phyloP scores from a whole-genome alignment of 371 early-diverging fungal species.

The Syncephalastrum contaminatum region DNA sequence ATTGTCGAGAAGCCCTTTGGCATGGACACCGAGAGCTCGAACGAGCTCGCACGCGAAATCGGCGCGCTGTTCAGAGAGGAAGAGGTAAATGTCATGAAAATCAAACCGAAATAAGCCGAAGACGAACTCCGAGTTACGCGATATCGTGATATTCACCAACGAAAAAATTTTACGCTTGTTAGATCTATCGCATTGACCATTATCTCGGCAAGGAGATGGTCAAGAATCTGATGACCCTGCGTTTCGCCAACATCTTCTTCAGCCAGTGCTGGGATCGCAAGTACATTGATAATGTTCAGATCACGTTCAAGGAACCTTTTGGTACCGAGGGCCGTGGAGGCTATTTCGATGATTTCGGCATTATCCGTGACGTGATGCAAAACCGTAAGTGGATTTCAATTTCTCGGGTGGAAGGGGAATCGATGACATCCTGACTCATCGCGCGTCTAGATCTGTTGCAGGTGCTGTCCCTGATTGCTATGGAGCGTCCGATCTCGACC shows the following conservation, averaged over 20 bases:
- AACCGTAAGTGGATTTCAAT: slow-evolving; percentile 65
- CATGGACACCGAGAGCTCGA: slow-evolving; percentile 79
- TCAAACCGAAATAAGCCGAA: too few species aligned
- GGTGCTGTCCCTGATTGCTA: slow-evolving; percentile 88
- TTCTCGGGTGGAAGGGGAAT: slow-evolving; percentile 1
- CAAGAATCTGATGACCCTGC: slow-evolving; percentile 91
- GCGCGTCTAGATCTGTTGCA: slow-evolving; percentile 73
- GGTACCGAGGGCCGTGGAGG: slow-evolving; percentile 99
- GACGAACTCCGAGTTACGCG: too few species aligned
- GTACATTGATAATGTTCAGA: slow-evolving; percentile 93
- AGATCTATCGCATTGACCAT: slow-evolving; percentile 98
- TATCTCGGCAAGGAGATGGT: slow-evolving; percentile 99
- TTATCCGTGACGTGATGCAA: slow-evolving; percentile 99
- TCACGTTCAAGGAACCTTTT: slow-evolving; percentile 97
- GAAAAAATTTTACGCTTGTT: slow-evolving; percentile 1
- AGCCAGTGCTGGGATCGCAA: slow-evolving; percentile 91
- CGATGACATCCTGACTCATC: slow-evolving; percentile 5
- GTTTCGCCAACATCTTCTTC: slow-evolving; percentile 95
- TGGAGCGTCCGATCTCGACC: slow-evolving; percentile 89
- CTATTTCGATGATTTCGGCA: slow-evolving; percentile 99
- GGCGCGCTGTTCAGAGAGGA: slow-evolving; percentile 78
- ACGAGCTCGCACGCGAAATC: slow-evolving; percentile 65
- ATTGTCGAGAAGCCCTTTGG: slow-evolving; percentile 99
- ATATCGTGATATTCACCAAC: too few species aligned
- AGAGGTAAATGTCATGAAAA: slow-evolving; percentile 50